phyloP scores from a whole-genome alignment of 805 yeast species.

The Kodamaea fukazawae region DNA sequence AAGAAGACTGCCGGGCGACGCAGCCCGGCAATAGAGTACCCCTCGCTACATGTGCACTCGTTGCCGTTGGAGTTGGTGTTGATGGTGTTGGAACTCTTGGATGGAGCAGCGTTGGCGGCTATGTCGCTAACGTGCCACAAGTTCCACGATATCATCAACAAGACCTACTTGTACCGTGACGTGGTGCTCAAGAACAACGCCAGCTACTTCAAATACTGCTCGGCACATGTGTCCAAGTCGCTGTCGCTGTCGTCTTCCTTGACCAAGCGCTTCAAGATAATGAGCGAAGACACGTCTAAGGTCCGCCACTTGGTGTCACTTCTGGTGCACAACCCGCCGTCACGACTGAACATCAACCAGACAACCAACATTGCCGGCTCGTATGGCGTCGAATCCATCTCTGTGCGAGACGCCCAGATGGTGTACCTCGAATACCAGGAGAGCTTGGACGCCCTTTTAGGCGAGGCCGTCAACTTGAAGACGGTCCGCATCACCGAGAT shows the following conservation, averaged over 20 bases:
- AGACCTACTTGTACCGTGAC: constrained; percentile 34
- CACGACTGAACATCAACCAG: constrained; percentile 18
- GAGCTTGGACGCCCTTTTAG: constrained; percentile 33
- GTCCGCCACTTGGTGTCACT: constrained; percentile 30
- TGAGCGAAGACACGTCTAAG: constrained; percentile 14
- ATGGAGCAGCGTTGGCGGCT: constrained; percentile 17
- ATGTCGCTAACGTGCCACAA: constrained; percentile 35
- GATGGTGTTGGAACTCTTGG: constrained; percentile 29
- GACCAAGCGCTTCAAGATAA: constrained; percentile 21
- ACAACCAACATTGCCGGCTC: constrained; percentile 36
- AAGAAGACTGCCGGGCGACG: constrained; percentile 7
- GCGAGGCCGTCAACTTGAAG: constrained; percentile 46
- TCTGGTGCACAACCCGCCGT: constrained; percentile 35
- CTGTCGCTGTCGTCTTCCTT: constrained; percentile 1
- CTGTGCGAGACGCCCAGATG: constrained; percentile 5
- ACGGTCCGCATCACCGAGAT: constrained; percentile 43
- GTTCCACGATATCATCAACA: constrained; percentile 34
- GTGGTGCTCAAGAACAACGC: constrained; percentile 22
- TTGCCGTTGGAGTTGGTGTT: constrained; percentile 44
- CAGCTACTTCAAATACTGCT: constrained; percentile 36
- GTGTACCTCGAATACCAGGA: constrained; percentile 24
- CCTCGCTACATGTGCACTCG: constrained; percentile 32
- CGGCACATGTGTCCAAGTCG: constrained; percentile 23
- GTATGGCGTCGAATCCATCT: constrained; percentile 27
- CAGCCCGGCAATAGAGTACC: constrained; percentile 19